Conservation (phyloP, 768 basidiomycete species). For the Cytidiella melzeri region DNA sequence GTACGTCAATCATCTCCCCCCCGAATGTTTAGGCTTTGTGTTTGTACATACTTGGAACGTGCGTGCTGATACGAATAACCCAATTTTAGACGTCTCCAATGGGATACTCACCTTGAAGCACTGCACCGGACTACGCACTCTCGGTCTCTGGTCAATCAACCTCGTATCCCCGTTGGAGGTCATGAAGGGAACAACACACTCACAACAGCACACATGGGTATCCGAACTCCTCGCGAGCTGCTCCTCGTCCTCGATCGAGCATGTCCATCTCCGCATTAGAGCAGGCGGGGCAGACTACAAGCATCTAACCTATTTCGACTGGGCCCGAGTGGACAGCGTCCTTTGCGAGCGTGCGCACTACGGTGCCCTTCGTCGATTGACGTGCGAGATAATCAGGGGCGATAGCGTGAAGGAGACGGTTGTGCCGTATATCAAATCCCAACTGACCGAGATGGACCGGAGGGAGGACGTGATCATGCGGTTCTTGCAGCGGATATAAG, state of each 20-base stretch:
- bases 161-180: not conserved
- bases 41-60: too few species aligned
- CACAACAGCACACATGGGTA: not conserved
- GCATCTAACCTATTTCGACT: constrained; percentile 9
- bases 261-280: constrained; percentile 7
- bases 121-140: constrained; percentile 4
- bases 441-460: not conserved
- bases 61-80: not conserved
- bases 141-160: constrained; percentile 1
- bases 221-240: not conserved
- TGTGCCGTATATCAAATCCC: not conserved
- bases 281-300: not conserved
- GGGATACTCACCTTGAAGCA: not conserved
- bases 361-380: constrained; percentile 8
- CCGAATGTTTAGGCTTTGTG: not conserved
- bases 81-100: not conserved
- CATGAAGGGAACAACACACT: not conserved
- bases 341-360: not conserved
- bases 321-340: not conserved
- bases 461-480: not conserved
- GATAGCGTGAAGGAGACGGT: not conserved
- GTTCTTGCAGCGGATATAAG: not conserved
- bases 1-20: not conserved
- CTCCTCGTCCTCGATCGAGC: constrained; percentile 4
- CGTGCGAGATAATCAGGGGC: constrained; percentile 6